These are phyloP conservation scores for Baorangia bicolor DNA, from an alignment of 768 basidiomycete species.

Conservation along the genomic window DNA sequence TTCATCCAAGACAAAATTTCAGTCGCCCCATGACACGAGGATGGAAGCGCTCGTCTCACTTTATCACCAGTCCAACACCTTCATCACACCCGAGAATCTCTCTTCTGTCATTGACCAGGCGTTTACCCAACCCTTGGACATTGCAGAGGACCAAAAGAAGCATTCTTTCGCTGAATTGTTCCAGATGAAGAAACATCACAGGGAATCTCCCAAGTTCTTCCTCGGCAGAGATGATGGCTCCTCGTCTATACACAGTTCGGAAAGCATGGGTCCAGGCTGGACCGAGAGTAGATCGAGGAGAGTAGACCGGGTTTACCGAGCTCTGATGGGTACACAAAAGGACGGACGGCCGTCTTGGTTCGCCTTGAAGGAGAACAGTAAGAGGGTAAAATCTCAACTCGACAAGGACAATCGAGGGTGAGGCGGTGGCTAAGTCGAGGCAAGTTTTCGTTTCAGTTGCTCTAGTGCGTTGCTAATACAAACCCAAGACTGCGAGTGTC, in stretches of 20 bases:
- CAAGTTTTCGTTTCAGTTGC: background rate
- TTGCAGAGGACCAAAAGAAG: slow-evolving; percentile 19
- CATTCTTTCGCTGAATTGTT: slow-evolving; percentile 15
- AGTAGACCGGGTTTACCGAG: slow-evolving; percentile 23
- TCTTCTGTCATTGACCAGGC: slow-evolving; percentile 61
- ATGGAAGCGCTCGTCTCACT: slow-evolving; percentile 74
- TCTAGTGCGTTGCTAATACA: slow-evolving; percentile 2
- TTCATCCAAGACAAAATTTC: slow-evolving; percentile 22
- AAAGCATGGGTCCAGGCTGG: slow-evolving; percentile 32
- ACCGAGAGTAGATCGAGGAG: slow-evolving; percentile 28
- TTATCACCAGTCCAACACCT: slow-evolving; percentile 72
- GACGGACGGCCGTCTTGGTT: slow-evolving; percentile 35
- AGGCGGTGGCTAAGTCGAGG: background rate
- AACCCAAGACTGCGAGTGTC: background rate
- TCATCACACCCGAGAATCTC: slow-evolving; percentile 72
- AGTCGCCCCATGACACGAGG: slow-evolving; percentile 31
- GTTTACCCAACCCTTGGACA: slow-evolving; percentile 38
- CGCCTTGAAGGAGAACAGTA: slow-evolving; percentile 30
- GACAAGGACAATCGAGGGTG: slow-evolving; percentile 10
- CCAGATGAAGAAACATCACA: slow-evolving; percentile 11
- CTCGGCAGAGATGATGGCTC: slow-evolving; percentile 26
- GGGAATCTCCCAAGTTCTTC: slow-evolving; percentile 23
- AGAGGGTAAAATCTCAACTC: slow-evolving; percentile 19
- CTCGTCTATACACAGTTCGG: slow-evolving; percentile 5
- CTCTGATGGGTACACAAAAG: slow-evolving; percentile 29